These are phyloP conservation scores for Excoecaria cochinchinensis DNA, from an alignment of 345 rosid genomes.

Conservation along the genomic window DNA sequence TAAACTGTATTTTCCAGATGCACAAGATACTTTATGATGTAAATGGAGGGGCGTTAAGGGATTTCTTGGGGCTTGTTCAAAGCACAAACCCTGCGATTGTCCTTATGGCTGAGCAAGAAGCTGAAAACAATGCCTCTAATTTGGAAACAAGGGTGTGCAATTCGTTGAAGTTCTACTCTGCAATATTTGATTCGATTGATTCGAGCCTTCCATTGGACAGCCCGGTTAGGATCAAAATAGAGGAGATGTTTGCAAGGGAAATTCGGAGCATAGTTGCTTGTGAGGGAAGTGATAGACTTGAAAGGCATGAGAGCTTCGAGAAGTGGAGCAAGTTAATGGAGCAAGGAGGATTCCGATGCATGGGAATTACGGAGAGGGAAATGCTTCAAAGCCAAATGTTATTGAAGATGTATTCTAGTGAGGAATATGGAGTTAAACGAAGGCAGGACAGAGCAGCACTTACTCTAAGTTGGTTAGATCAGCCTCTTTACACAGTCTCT, in stretches of 20 bases:
- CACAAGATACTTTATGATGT: slow-evolving; percentile 79
- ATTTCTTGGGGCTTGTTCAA: slow-evolving; percentile 72
- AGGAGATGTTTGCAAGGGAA: slow-evolving; percentile 81
- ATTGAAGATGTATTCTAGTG: slow-evolving; percentile 72
- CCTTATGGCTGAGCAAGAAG: slow-evolving; percentile 86
- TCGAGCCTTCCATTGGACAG: slow-evolving; percentile 62
- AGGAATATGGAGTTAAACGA: slow-evolving; percentile 43
- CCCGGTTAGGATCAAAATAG: slow-evolving; percentile 62
- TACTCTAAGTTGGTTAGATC: slow-evolving; percentile 76
- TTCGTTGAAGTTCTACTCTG: slow-evolving; percentile 75
- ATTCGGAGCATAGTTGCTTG: slow-evolving; percentile 80
- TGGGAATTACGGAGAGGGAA: slow-evolving; percentile 70
- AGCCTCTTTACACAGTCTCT: slow-evolving; percentile 83
- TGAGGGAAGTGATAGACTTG: slow-evolving; percentile 83
- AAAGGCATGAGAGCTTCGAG: slow-evolving; percentile 68
- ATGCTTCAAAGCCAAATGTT: slow-evolving; percentile 78
- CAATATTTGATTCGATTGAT: slow-evolving; percentile 73
- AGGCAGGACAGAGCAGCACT: slow-evolving; percentile 49
- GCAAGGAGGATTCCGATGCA: slow-evolving; percentile 65
- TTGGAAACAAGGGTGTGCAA: slow-evolving; percentile 66
- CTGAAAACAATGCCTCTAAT: slow-evolving; percentile 44
- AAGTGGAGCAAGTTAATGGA: slow-evolving; percentile 80
- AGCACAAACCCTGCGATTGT: slow-evolving; percentile 74
- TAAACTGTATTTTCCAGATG: slow-evolving; percentile 79
- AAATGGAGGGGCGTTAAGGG: slow-evolving; percentile 66